Evolutionary conservation across 2,329 filamentous ascomycete genomes (phyloP).

Genomic region (Pezicula radicicola): DNA sequence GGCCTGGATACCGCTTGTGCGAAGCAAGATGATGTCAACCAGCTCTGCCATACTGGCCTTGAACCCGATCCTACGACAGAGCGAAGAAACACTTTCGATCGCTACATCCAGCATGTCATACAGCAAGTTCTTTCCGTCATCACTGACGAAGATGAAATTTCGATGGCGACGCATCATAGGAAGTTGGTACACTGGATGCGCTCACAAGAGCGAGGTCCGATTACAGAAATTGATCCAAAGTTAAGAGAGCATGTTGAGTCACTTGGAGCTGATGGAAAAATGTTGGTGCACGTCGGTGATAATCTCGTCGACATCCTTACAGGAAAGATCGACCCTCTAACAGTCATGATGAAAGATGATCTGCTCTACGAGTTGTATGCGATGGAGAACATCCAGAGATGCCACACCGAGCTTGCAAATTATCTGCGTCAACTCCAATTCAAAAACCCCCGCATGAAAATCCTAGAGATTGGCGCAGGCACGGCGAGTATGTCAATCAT

Average conservation of each 20-base stretch:
- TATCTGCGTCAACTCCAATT: not conserved
- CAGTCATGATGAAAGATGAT: not conserved
- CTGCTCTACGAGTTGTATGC: not conserved
- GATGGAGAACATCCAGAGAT: not conserved
- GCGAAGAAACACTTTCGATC: not conserved
- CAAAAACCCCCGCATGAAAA: not conserved
- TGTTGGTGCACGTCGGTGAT: not conserved
- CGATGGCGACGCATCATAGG: not conserved
- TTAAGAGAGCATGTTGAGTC: not conserved
- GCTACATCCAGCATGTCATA: not conserved
- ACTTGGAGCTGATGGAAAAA: not conserved
- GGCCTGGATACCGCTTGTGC: not conserved
- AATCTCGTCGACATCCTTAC: not conserved
- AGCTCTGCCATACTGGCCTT: not conserved
- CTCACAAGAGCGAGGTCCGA: not conserved
- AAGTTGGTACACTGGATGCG: not conserved
- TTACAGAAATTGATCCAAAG: not conserved
- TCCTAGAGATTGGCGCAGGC: slow-evolving; percentile 1
- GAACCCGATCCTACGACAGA: not conserved
- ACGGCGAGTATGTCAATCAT: not conserved
- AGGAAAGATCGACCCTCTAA: not conserved
- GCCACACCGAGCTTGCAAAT: not conserved
- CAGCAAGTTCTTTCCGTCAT: not conserved
- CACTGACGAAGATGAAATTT: not conserved
- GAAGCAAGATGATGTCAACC: not conserved